Conservation (phyloP, 202 grass and related monocot species). For the Cymbopogon flexuosus region DNA sequence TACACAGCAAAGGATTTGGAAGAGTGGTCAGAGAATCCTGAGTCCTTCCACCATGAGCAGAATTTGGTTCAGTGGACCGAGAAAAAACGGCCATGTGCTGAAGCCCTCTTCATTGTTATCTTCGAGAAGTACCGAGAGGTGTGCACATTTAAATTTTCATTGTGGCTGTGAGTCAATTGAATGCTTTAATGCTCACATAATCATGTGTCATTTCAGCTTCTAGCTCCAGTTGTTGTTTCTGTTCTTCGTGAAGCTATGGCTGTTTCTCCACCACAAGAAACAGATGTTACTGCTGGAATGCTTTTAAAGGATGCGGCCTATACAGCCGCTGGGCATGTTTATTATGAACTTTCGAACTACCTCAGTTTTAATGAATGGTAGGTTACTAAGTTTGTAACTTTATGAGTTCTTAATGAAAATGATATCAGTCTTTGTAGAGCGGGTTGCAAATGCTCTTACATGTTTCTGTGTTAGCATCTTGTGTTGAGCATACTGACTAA, state of each 20-base stretch:
- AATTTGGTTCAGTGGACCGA: conserved; percentile 96
- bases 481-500: not conserved
- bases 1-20: conserved; percentile 94
- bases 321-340: conserved; percentile 90
- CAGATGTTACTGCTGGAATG: conserved; percentile 80
- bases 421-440: not conserved
- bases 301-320: conserved; percentile 98
- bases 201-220: conserved; percentile 52
- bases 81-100: conserved; percentile 83
- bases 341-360: conserved; percentile 97
- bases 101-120: conserved; percentile 93
- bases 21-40: conserved; percentile 82
- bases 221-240: conserved; percentile 85
- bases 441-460: conserved; percentile 24
- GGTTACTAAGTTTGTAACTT: conserved; percentile 18
- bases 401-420: conserved; percentile 11
- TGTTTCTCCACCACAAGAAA: conserved; percentile 79
- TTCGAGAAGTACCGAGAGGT: conserved; percentile 95
- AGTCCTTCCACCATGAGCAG: conserved; percentile 93
- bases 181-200: conserved; percentile 32
- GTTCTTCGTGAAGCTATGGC: conserved; percentile 82
- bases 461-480: conserved; percentile 13
- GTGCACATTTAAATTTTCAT: conserved; percentile 32
- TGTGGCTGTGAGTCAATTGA: conserved; percentile 9
- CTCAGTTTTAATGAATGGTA: conserved; percentile 94